Evolutionary conservation across 2,329 filamentous ascomycete genomes (phyloP).

Genomic region (Aspergillus udagawae): DNA sequence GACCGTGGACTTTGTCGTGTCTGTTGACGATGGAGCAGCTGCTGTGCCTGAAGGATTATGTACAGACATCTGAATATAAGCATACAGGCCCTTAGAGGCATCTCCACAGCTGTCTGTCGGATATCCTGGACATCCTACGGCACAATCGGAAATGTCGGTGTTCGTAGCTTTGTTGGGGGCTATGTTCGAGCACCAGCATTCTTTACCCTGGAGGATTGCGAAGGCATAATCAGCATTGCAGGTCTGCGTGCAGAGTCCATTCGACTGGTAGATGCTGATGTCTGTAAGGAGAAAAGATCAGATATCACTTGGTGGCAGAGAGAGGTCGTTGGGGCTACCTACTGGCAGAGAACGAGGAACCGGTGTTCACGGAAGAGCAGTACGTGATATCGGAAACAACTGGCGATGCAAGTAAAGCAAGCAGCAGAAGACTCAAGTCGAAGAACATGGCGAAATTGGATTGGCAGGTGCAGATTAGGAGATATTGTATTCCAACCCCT

Average conservation of each 20-base stretch:
- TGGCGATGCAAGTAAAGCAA: conserved; percentile 25
- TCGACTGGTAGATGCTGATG: conserved; percentile 41
- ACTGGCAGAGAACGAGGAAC: conserved; percentile 34
- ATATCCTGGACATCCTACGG: conserved; percentile 44
- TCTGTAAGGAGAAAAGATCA: conserved; percentile 24
- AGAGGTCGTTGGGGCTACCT: conserved; percentile 15
- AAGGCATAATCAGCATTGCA: conserved; percentile 43
- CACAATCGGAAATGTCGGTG: conserved; percentile 31
- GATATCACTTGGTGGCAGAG: neutral
- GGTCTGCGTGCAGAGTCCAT: conserved; percentile 38
- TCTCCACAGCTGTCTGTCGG: conserved; percentile 44
- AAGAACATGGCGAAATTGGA: conserved; percentile 18
- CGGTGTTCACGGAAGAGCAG: conserved; percentile 46
- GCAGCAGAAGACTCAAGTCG: conserved; percentile 14
- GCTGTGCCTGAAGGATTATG: conserved; percentile 32
- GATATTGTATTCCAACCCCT: neutral
- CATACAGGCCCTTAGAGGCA: conserved; percentile 36
- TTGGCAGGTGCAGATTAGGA: neutral
- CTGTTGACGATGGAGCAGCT: conserved; percentile 14
- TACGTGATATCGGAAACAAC: conserved; percentile 30
- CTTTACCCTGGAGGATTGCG: conserved; percentile 42
- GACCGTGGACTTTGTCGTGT: conserved; percentile 25
- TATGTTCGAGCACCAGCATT: conserved; percentile 49
- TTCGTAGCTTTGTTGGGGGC: conserved; percentile 35
- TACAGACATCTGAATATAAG: conserved; percentile 38